phyloP scores from a whole-genome alignment of 2,329 filamentous ascomycete genomes.

The Neoscytalidium dimidiatum region DNA sequence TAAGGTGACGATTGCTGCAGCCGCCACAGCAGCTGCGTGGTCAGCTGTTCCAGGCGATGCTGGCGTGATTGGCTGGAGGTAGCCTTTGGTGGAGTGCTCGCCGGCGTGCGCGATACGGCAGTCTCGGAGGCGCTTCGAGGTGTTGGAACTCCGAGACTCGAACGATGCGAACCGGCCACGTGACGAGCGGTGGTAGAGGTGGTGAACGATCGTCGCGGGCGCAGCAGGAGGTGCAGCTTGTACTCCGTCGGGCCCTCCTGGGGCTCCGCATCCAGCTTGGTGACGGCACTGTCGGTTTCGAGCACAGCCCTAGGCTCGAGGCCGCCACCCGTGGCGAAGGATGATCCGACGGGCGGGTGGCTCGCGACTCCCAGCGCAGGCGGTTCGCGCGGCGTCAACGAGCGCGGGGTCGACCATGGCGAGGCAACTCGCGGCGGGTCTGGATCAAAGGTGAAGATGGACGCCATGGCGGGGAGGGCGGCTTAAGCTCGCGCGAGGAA shows the following conservation, averaged over 20 bases:
- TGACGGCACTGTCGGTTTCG: slow-evolving; percentile 51
- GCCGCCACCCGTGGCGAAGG: slow-evolving; percentile 8
- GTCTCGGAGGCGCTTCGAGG: slow-evolving; percentile 35
- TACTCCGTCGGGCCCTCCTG: slow-evolving; percentile 96
- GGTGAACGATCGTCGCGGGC: slow-evolving; percentile 73
- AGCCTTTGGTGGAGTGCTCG: slow-evolving; percentile 42
- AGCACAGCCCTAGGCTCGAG: slow-evolving; percentile 17
- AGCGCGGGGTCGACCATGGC: slow-evolving; percentile 73
- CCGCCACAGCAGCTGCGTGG: slow-evolving; percentile 92
- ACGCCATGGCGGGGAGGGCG: slow-evolving; percentile 78
- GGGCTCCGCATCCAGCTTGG: slow-evolving; percentile 82
- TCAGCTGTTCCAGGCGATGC: slow-evolving; percentile 84
- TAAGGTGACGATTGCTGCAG: slow-evolving; percentile 93
- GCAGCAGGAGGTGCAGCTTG: slow-evolving; percentile 86
- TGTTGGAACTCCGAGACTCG: slow-evolving; percentile 36
- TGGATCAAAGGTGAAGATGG: slow-evolving; percentile 92
- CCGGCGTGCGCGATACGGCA: slow-evolving; percentile 34
- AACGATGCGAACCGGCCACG: slow-evolving; percentile 55
- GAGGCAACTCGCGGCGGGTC: slow-evolving; percentile 86
- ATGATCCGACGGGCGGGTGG: slow-evolving; percentile 1
- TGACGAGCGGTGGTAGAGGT: slow-evolving; percentile 66
- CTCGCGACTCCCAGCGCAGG: neutral
- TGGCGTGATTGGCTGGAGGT: slow-evolving; percentile 72
- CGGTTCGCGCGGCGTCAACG: slow-evolving; percentile 26
- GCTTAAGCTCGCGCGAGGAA: no score